These are phyloP conservation scores for Hirsutella minnesotensis DNA, from an alignment of 2,329 filamentous ascomycete genomes.

Conservation along the genomic window DNA sequence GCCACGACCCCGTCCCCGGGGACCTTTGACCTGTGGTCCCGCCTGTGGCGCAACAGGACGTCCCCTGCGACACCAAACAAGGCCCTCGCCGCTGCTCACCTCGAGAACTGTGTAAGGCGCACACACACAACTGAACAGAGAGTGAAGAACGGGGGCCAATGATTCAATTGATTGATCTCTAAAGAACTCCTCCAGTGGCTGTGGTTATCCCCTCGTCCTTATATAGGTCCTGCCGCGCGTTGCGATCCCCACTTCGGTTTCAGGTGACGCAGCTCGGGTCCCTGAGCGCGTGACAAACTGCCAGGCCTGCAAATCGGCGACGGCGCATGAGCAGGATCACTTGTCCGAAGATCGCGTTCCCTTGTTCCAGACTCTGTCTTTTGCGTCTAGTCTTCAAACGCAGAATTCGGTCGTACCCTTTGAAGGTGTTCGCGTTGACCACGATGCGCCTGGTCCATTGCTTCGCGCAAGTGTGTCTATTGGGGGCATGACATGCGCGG, in stretches of 20 bases:
- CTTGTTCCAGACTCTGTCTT: slow-evolving; percentile 1
- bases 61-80: slow-evolving; percentile 11
- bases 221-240: too few relatives aligned
- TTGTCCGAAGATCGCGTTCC: slow-evolving; percentile 1
- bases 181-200: too few relatives aligned
- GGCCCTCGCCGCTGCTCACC: slow-evolving; percentile 18
- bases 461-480: slow-evolving; percentile 48
- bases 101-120: slow-evolving; percentile 27
- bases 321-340: slow-evolving; percentile 6
- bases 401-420: slow-evolving; percentile 8
- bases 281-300: too few relatives aligned
- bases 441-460: slow-evolving; percentile 3
- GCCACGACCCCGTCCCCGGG: slow-evolving; percentile 9
- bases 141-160: too few relatives aligned
- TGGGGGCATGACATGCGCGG: slow-evolving; percentile 62
- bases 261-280: too few relatives aligned
- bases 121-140: too few relatives aligned
- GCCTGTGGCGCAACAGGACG: slow-evolving; percentile 15
- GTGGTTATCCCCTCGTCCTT: too few relatives aligned
- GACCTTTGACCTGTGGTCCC: slow-evolving; percentile 19
- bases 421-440: slow-evolving; percentile 12
- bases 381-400: slow-evolving; percentile 4
- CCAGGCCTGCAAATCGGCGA: slow-evolving; percentile 18
- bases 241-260: too few relatives aligned
- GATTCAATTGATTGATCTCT: too few relatives aligned